A percentile compares a stretch with the other conserved stretches of the same genome.
Evolutionary conservation across 2,329 filamentous ascomycete genomes (phyloP).

Genomic region (Claviceps lovelessii): DNA sequence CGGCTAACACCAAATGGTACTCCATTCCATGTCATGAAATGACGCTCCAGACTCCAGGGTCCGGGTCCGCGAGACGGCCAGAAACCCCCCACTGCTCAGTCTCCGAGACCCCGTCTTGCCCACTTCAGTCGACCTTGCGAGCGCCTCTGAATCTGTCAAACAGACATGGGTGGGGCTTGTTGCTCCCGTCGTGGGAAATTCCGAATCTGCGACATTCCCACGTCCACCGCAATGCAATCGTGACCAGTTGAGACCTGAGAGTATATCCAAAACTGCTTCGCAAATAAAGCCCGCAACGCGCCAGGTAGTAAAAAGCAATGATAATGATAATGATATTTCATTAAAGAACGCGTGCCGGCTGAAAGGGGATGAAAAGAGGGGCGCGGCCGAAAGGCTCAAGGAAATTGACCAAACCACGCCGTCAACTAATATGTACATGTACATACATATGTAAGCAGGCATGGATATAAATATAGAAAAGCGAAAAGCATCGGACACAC

Average conservation of each 20-base stretch:
- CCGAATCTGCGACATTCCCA: not conserved
- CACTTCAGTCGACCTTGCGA: slow-evolving; percentile 22
- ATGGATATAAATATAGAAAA: not conserved
- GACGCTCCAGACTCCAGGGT: not conserved
- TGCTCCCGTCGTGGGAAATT: not conserved
- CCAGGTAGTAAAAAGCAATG: not conserved
- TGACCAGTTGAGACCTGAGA: not conserved
- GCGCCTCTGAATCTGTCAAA: slow-evolving; percentile 5
- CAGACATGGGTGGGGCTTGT: not conserved
- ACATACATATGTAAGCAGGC: not conserved
- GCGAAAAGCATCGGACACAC: not conserved
- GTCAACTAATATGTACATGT: not conserved
- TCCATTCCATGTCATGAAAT: too few species aligned
- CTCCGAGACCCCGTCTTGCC: slow-evolving; percentile 11
- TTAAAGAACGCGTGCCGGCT: too few species aligned
- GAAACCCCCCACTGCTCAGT: too few species aligned
- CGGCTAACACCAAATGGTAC: not conserved
- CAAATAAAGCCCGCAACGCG: not conserved
- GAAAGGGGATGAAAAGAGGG: too few species aligned
- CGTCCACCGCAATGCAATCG: not conserved
- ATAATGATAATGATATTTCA: too few species aligned
- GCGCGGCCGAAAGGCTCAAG: too few species aligned
- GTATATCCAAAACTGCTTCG: not conserved
- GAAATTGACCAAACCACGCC: not conserved
- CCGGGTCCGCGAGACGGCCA: not conserved